Conservation (phyloP, 495 filamentous ascomycete species). For the Trichoderma parareesei region DNA sequence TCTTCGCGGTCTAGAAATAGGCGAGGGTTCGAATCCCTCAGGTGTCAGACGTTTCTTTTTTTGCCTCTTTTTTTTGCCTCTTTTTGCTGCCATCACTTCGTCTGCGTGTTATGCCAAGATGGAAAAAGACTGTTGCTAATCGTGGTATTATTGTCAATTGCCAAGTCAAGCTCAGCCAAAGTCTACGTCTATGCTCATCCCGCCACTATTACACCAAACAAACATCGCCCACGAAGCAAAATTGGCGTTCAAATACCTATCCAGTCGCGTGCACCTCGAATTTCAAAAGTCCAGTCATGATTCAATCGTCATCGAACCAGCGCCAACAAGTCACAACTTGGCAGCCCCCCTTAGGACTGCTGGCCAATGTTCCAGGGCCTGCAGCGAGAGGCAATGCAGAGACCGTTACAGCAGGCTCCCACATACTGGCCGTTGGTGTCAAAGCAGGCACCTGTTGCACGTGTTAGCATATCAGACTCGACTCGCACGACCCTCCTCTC, state of each 20-base stretch:
- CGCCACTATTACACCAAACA: too few relatives aligned
- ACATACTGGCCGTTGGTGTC: not conserved
- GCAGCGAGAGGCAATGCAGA: not conserved
- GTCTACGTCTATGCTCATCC: too few relatives aligned
- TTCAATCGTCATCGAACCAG: too few relatives aligned
- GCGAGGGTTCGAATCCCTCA: constrained; percentile 10
- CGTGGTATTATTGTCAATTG: too few relatives aligned
- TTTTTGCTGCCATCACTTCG: not conserved
- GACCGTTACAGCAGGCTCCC: constrained; percentile 9
- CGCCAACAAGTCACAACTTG: too few relatives aligned
- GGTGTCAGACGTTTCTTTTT: not conserved
- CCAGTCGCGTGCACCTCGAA: too few relatives aligned
- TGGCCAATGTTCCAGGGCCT: not conserved
- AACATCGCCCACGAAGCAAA: too few relatives aligned
- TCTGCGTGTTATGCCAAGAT: too few relatives aligned
- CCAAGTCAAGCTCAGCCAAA: too few relatives aligned
- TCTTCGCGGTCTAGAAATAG: constrained; percentile 9
- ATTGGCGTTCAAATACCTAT: too few relatives aligned
- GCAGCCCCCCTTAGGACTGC: not conserved
- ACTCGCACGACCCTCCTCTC: not conserved
- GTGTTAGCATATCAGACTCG: not conserved
- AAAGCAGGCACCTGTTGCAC: not conserved
- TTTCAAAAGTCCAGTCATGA: too few relatives aligned
- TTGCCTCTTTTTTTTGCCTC: not conserved
- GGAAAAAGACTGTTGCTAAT: too few relatives aligned